Conservation (phyloP, 345 rosid species). For the Psidium guajava region DNA sequence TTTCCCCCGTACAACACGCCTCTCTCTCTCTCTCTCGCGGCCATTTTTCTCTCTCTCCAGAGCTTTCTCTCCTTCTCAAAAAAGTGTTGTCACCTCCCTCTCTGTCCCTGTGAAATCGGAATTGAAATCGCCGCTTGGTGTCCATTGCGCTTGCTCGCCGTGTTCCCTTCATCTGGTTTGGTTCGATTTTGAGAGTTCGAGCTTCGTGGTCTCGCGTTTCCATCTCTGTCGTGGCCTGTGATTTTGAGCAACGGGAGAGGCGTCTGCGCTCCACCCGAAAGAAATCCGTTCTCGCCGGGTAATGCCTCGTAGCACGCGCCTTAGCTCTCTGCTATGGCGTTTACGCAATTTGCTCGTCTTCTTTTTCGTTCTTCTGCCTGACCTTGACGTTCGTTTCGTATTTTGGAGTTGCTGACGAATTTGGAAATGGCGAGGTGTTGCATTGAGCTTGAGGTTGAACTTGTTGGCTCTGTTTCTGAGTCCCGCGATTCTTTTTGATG, state of each 20-base stretch:
- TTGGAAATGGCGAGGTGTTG: neutral
- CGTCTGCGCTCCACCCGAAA: neutral
- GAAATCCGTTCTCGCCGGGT: neutral
- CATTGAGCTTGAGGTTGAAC: neutral
- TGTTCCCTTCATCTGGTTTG: neutral
- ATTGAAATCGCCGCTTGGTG: neutral
- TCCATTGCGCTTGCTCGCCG: neutral
- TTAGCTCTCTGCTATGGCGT: neutral
- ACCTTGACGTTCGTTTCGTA: neutral
- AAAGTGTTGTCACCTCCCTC: neutral
- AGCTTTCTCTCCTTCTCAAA: neutral
- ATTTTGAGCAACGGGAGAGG: neutral
- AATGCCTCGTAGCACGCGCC: neutral
- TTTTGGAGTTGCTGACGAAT: neutral
- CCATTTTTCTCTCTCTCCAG: neutral
- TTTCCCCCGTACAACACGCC: neutral
- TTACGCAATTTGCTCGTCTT: neutral
- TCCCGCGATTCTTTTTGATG: neutral
- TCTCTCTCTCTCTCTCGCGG: neutral
- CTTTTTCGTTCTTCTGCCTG: neutral
- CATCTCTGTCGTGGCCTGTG: neutral
- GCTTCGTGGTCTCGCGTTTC: neutral
- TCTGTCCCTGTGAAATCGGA: neutral
- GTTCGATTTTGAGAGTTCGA: neutral
- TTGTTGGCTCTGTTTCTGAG: neutral